Conservation (phyloP, 345 rosid species). For the Gossypium sturtianum region DNA sequence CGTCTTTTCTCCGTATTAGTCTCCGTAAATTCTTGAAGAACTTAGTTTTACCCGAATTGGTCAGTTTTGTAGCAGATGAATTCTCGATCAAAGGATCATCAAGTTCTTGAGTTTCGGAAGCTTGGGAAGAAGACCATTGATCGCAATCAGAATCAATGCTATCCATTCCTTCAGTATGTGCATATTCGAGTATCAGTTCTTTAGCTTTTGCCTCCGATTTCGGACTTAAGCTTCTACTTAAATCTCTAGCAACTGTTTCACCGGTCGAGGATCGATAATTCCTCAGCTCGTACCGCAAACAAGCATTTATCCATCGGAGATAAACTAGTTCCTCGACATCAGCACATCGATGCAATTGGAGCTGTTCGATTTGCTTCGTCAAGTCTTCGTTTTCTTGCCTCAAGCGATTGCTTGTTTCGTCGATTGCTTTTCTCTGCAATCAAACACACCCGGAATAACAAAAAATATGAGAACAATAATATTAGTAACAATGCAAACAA, state of each 20-base stretch:
- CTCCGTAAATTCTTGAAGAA: constrained; percentile 54
- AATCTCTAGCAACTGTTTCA: constrained; percentile 80
- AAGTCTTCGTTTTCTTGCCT: constrained; percentile 55
- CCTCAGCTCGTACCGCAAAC: constrained; percentile 77
- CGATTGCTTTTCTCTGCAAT: constrained; percentile 53
- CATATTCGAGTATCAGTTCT: constrained; percentile 71
- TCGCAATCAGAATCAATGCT: constrained; percentile 42
- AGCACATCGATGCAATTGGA: constrained; percentile 58
- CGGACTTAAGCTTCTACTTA: constrained; percentile 70
- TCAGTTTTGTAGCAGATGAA: constrained; percentile 26
- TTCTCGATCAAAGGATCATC: constrained; percentile 48
- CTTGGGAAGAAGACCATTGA: constrained; percentile 55
- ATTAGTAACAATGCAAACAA: background rate
- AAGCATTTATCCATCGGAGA: constrained; percentile 90
- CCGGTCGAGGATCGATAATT: constrained; percentile 55
- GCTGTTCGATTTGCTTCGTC: constrained; percentile 53
- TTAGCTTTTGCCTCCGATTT: constrained; percentile 74
- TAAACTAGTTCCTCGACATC: constrained; percentile 79
- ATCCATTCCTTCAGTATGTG: constrained; percentile 41
- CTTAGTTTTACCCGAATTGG: constrained; percentile 38
- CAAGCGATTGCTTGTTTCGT: constrained; percentile 32
- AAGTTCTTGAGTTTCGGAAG: constrained; percentile 46
- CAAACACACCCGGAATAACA: background rate
- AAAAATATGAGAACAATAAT: constrained; percentile 1
- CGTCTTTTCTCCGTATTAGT: constrained; percentile 66